Conservation (phyloP, 371 early-diverging fungal species). For the Mucor saturninus region DNA sequence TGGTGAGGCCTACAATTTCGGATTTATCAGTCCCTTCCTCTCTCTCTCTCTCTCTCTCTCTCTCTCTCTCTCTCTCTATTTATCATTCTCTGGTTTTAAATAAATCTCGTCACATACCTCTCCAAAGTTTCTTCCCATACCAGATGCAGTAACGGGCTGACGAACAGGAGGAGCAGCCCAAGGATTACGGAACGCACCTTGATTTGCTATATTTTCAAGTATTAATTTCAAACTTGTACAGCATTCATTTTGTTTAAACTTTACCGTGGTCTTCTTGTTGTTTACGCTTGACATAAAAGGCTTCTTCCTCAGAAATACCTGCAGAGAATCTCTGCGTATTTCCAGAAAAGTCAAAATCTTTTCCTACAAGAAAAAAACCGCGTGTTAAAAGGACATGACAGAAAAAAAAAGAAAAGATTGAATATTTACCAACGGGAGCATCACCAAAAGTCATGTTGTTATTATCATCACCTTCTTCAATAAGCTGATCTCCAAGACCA, state of each 20-base stretch:
- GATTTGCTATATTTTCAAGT: not conserved
- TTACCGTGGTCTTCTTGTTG: constrained; percentile 26
- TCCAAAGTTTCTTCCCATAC: constrained; percentile 29
- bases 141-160: constrained; percentile 9
- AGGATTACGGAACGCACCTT: constrained; percentile 23
- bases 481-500: constrained; percentile 60
- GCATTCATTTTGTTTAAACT: constrained; percentile 4
- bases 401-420: not conserved
- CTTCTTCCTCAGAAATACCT: constrained; percentile 56
- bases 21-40: not conserved
- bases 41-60: not conserved
- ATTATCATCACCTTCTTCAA: constrained; percentile 77
- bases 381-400: constrained; percentile 4
- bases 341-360: constrained; percentile 78
- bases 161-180: constrained; percentile 25
- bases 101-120: constrained; percentile 15
- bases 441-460: constrained; percentile 91
- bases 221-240: not conserved
- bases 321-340: constrained; percentile 62
- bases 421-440: constrained; percentile 51
- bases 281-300: constrained; percentile 52
- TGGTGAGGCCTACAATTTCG: constrained; percentile 23
- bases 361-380: constrained; percentile 32
- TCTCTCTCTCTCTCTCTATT: not conserved
- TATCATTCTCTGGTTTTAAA: not conserved